Evolutionary conservation across 2,329 filamentous ascomycete genomes (phyloP).

Genomic region (Neoarthrinium moseri): DNA sequence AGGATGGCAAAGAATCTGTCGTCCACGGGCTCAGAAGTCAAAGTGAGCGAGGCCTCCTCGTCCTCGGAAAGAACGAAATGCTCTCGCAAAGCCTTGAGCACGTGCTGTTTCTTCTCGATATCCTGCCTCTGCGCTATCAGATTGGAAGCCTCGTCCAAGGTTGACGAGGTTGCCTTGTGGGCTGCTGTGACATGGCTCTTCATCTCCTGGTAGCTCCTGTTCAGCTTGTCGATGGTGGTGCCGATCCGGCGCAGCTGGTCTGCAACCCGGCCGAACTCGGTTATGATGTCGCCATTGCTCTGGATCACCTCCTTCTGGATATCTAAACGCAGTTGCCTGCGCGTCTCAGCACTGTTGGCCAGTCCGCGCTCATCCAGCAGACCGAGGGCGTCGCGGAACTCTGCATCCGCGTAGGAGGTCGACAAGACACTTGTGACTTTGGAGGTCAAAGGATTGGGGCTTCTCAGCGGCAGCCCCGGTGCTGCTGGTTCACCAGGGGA

Average conservation of each 20-base stretch:
- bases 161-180: conserved; percentile 69
- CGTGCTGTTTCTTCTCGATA: conserved; percentile 74
- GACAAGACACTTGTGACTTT: conserved; percentile 86
- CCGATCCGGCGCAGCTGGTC: conserved; percentile 91
- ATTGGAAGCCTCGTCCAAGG: conserved; percentile 73
- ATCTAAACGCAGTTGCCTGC: conserved; percentile 76
- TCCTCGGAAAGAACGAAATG: conserved; percentile 86
- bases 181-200: conserved; percentile 74
- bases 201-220: conserved; percentile 78
- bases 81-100: conserved; percentile 73
- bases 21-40: conserved; percentile 77
- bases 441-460: conserved; percentile 68
- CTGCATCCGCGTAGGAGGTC: conserved; percentile 86
- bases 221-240: conserved; percentile 72
- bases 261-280: conserved; percentile 85
- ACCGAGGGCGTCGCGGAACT: conserved; percentile 81
- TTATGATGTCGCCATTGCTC: conserved; percentile 85
- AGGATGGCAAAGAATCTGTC: conserved; percentile 80
- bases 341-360: conserved; percentile 72
- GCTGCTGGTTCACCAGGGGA: conserved; percentile 29
- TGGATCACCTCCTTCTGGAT: conserved; percentile 91
- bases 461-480: conserved; percentile 32
- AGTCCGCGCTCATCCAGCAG: conserved; percentile 73
- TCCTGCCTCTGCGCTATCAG: conserved; percentile 72
- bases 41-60: conserved; percentile 73